These are phyloP conservation scores for Suhomyces panamericanus DNA, from an alignment of 1,139 yeast species.

Conservation along the genomic window DNA sequence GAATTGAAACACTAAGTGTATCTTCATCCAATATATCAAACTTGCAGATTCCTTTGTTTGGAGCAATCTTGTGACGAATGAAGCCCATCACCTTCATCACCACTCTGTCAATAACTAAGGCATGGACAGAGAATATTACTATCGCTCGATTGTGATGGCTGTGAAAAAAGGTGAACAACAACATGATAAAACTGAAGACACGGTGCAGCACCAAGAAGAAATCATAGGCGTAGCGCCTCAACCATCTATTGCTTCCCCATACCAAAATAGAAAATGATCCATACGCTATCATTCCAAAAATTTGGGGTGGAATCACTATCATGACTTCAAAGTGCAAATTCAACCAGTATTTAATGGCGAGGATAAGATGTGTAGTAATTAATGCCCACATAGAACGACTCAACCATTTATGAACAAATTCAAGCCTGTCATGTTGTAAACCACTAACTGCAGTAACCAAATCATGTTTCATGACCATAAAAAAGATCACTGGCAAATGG, in stretches of 20 bases:
- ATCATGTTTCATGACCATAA: constrained; percentile 43
- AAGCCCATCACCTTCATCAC: constrained; percentile 30
- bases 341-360: constrained; percentile 43
- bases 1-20: constrained; percentile 42
- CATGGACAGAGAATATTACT: constrained; percentile 46
- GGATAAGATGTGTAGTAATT: constrained; percentile 38
- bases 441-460: constrained; percentile 43
- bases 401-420: constrained; percentile 47
- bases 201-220: constrained; percentile 48
- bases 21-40: constrained; percentile 45
- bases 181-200: constrained; percentile 43
- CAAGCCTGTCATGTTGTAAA: constrained; percentile 40
- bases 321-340: constrained; percentile 37
- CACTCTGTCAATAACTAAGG: constrained; percentile 47
- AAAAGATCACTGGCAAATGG: constrained; percentile 39
- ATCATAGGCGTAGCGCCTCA: constrained; percentile 45
- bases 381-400: constrained; percentile 41
- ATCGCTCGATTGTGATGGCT: constrained; percentile 36
- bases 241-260: constrained; percentile 37
- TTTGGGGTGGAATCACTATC: constrained; percentile 51
- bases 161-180: constrained; percentile 46
- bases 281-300: constrained; percentile 51
- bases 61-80: constrained; percentile 36
- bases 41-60: constrained; percentile 41
- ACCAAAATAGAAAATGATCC: constrained; percentile 37